A percentile compares a stretch with the other conserved stretches of the same genome.
Conservation (phyloP, 495 filamentous ascomycete genomes). For the Aspergillus taichungensis region DNA sequence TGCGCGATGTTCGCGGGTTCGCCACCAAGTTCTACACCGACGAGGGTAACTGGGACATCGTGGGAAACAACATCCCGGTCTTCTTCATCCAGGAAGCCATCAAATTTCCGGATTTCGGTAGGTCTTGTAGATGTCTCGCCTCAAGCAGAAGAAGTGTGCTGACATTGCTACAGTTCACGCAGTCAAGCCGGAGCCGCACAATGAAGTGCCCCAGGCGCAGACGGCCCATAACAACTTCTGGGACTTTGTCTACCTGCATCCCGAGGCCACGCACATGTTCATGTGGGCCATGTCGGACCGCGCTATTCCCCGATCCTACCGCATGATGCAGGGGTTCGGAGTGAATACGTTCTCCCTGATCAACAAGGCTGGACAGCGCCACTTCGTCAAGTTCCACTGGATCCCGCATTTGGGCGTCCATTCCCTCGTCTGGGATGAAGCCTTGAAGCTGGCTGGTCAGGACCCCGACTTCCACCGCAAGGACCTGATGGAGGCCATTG, state of each 20-base stretch:
- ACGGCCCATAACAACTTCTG: constrained; percentile 45
- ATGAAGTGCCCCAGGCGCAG: constrained; percentile 48
- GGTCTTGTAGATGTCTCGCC: not conserved
- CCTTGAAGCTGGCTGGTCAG: constrained; percentile 59
- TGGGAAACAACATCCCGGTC: constrained; percentile 58
- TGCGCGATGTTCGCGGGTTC: constrained; percentile 63
- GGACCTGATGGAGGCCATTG: constrained; percentile 64
- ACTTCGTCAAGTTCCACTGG: constrained; percentile 68
- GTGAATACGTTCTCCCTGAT: constrained; percentile 65
- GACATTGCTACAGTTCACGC: constrained; percentile 50
- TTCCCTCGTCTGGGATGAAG: constrained; percentile 72
- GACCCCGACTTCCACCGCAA: constrained; percentile 74
- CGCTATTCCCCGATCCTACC: constrained; percentile 59
- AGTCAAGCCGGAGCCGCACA: constrained; percentile 63
- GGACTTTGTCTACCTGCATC: constrained; percentile 43
- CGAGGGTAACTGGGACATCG: constrained; percentile 42
- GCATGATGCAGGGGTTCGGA: constrained; percentile 77
- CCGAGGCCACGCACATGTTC: constrained; percentile 71
- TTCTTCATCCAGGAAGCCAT: constrained; percentile 62
- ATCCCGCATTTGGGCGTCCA: constrained; percentile 63
- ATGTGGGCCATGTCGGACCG: constrained; percentile 73
- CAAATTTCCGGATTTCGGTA: constrained; percentile 55
- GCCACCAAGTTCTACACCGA: constrained; percentile 53
- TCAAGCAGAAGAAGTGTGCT: constrained; percentile 3
- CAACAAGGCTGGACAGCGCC: constrained; percentile 52